phyloP scores from a whole-genome alignment of 208 protist genomes.

The Wallacemonas sp. region DNA sequence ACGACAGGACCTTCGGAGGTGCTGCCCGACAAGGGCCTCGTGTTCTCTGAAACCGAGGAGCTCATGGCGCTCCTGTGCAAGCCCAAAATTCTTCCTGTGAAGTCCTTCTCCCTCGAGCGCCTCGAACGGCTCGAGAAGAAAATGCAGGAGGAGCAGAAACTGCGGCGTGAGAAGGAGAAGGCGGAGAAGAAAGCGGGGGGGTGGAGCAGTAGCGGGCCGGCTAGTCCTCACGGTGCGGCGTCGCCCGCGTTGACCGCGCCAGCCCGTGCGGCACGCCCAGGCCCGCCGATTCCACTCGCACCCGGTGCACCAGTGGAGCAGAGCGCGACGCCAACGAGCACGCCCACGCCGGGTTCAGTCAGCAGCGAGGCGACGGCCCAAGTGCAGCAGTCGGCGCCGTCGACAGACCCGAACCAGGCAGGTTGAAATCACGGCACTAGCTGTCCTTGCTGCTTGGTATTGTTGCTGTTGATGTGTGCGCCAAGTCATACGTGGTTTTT shows the following conservation, averaged over 20 bases:
- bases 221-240: background rate
- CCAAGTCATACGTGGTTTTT: too few relatives aligned
- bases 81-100: constrained; percentile 96
- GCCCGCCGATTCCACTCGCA: background rate
- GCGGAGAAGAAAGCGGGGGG: constrained; percentile 23
- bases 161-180: constrained; percentile 38
- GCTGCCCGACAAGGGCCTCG: constrained; percentile 78
- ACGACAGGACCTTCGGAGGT: constrained; percentile 56
- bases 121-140: constrained; percentile 92
- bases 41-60: constrained; percentile 74
- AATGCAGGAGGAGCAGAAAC: constrained; percentile 45
- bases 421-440: too few relatives aligned
- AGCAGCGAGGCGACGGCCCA: too few relatives aligned
- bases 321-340: too few relatives aligned
- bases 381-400: too few relatives aligned
- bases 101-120: constrained; percentile 93
- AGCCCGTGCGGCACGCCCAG: background rate
- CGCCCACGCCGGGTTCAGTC: too few relatives aligned
- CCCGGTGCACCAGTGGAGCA: background rate
- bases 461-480: too few relatives aligned
- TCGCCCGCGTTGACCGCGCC: background rate
- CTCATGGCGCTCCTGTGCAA: constrained; percentile 92
- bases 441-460: too few relatives aligned
- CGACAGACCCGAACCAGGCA: too few relatives aligned
- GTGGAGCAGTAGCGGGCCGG: constrained; percentile 31